Evolutionary conservation across 495 filamentous ascomycete species (phyloP).

Genomic region (Xylaria telfairii): DNA sequence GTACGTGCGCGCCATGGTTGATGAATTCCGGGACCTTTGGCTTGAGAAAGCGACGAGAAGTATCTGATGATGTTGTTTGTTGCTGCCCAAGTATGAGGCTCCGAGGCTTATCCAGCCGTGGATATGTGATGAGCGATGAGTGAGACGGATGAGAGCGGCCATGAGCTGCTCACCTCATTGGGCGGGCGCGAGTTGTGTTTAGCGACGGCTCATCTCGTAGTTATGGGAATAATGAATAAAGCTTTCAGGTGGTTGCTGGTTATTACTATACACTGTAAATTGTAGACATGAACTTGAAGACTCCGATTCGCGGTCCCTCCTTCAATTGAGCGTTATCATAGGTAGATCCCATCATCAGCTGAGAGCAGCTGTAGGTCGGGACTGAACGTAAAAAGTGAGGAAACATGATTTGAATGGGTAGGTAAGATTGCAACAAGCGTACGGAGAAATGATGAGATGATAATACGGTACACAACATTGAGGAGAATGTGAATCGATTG

Average conservation of each 20-base stretch:
- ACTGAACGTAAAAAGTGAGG: not conserved
- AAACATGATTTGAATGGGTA: not conserved
- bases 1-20: conserved; percentile 43
- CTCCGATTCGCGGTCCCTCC: not conserved
- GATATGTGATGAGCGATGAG: not conserved
- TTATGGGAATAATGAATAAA: not conserved
- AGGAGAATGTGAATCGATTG: not conserved
- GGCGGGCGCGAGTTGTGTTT: not conserved
- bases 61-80: not conserved
- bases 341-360: not conserved
- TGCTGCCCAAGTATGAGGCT: not conserved
- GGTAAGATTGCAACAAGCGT: not conserved
- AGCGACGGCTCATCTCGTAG: not conserved
- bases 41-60: not conserved
- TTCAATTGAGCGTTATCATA: not conserved
- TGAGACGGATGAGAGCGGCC: not conserved
- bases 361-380: conserved; percentile 9
- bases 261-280: not conserved
- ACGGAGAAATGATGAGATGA: not conserved
- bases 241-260: not conserved
- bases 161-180: not conserved
- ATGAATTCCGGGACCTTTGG: conserved; percentile 9
- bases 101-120: not conserved
- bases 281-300: not conserved
- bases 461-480: not conserved